Conservation (phyloP, 495 filamentous ascomycete species). For the Trichoderma virens region DNA sequence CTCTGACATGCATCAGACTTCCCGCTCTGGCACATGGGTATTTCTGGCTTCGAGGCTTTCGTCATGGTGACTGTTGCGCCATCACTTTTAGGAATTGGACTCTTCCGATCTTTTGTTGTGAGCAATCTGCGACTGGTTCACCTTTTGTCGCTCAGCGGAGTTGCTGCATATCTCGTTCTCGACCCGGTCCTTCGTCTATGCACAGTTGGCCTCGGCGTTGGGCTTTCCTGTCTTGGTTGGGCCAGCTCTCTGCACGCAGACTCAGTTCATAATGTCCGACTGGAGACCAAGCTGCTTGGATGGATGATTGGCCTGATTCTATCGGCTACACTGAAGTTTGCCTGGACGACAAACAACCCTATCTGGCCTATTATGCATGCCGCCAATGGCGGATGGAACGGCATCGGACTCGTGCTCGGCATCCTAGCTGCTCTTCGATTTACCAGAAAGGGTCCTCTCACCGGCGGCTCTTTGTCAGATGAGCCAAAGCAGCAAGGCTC, state of each 20-base stretch:
- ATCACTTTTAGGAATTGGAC: constrained; percentile 63
- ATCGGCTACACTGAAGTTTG: constrained; percentile 87
- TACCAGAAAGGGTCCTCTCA: constrained; percentile 49
- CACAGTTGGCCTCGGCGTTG: constrained; percentile 68
- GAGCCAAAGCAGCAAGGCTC: constrained; percentile 51
- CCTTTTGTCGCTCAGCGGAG: constrained; percentile 65
- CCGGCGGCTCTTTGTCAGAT: constrained; percentile 35
- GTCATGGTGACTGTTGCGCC: constrained; percentile 81
- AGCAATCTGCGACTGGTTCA: constrained; percentile 64
- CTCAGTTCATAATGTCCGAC: constrained; percentile 58
- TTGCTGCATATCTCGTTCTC: constrained; percentile 71
- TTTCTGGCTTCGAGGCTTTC: constrained; percentile 90
- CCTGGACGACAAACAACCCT: constrained; percentile 93
- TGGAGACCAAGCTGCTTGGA: constrained; percentile 74
- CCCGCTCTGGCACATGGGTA: constrained; percentile 99
- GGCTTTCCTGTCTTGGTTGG: constrained; percentile 73
- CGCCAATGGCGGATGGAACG: constrained; percentile 89
- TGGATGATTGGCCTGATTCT: constrained; percentile 77
- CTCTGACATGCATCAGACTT: constrained; percentile 55
- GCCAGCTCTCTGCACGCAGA: constrained; percentile 72
- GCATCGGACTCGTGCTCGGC: constrained; percentile 67
- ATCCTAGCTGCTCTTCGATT: constrained; percentile 65
- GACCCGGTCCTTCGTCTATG: constrained; percentile 73
- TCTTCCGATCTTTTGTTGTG: constrained; percentile 58
- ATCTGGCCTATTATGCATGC: constrained; percentile 91